Base-by-base conservation (phyloP, 225 moss, liverwort and hornwort species). In the Polytrichum commune region DNA sequence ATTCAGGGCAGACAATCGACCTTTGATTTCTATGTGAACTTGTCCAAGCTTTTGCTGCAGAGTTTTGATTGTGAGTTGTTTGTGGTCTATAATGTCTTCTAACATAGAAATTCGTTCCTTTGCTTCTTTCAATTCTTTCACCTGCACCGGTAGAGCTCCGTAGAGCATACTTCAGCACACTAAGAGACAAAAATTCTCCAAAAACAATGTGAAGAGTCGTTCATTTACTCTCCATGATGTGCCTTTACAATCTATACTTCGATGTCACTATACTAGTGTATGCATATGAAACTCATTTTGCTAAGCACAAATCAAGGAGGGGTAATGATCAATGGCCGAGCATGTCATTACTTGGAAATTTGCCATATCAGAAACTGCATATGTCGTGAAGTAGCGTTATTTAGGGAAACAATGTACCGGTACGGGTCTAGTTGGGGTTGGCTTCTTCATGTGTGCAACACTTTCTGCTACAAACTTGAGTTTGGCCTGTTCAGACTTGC, bases 21-120 rank as follows among this genome's bases (percentile, higher is more conserved):
- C 74, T 75, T 72, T 69, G 66, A 73, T 68, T 75, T 68, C 67
- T 13, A 19, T 71, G 78, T 81, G 83, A 62, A 80, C 33, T 1
- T 80, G 83, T 79, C 69, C 79, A 79, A 93, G 83, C 70, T 77
- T 85, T 27, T 74, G 29, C 5, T 87, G 82, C 56, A 93, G 79
- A 62, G 24, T 79, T 68, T 80, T 83, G 38, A 93, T 89, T 33
- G 78, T 85, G n/a, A 73, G 53, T 25, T 93, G 73, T 78, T 22
- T 87, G 3, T 80, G 57, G 53, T 83, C 74, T 63, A 86, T 58
- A 1, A 77, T 75, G 46, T 83, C 86, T 79, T 89, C 77, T 56
- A 93, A 54, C 62, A 85, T 74, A 38, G 56, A 77, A 63, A 86
- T 73, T 68, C 63, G 71, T n/a, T 90, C 82, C 9, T 81, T 78